Base-by-base conservation (phyloP, 2,329 filamentous ascomycete species). In the Xylariomycetidae sp. region DNA sequence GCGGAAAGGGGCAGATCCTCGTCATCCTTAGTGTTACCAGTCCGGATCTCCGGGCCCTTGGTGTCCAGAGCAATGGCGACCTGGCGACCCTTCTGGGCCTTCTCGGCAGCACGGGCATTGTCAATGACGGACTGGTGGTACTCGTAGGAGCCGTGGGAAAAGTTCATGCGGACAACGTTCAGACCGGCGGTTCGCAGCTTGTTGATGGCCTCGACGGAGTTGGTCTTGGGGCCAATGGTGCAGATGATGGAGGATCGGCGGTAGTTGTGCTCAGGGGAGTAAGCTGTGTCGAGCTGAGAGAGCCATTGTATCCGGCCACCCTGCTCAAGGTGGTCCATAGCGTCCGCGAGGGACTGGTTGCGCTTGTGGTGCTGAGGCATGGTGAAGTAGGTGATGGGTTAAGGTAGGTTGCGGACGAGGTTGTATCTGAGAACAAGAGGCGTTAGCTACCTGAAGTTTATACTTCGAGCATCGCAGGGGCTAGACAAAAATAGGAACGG, bases 141-240 rank as follows among this genome's bases (percentile, higher is more conserved):
- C 20, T 46, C 43, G 66, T 96, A 92, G 49, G 81, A 82, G 56
- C 86, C 86, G 67, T 94, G 86, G 47, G 85, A 95, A 64, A 96
- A 96, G 83, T 98, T 98, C 92, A 98, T 98, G 70, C 92, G 90
- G 52, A 96, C 92, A 50, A 98, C 88, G 68, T 96, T 96, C 56
- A 96, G 82, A 67, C 92, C 92, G 48, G 82, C 83, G 58, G 74
- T 76, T 63, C 90, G 86, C 55, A 98, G 85, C 63, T 81, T 76
- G 69, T 96, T 96, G 71, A 98, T 94, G 66, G 88, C 89, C 72
- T 95, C 85, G 38, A 89, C 82, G 23, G 87, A 94, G 76, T 98
- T 98, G 54, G 92, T 98, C 82, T 96, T 98, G 60, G 92, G 92
- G 44, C 92, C 92, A 61, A 98, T 96, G 54, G 92, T 96, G 72